Evolutionary conservation across 306 rosid genomes (phyloP).

Genomic region (Cucurbita pepo): DNA sequence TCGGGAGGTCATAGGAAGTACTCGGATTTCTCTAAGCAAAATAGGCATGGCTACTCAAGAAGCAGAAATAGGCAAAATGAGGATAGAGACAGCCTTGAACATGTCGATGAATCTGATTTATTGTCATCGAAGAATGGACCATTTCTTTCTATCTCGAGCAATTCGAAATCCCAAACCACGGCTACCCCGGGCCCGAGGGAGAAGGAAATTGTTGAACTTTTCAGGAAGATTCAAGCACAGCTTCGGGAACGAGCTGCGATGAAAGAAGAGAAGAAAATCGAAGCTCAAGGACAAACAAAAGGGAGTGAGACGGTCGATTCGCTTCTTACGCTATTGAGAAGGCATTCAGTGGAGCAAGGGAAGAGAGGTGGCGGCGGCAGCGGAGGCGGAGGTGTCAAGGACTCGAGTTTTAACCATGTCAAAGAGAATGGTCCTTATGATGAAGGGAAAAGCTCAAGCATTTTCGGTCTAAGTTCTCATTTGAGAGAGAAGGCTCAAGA

Average conservation of each 20-base stretch:
- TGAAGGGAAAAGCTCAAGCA: conserved; percentile 21
- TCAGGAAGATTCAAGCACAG: conserved; percentile 84
- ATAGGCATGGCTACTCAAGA: conserved; percentile 40
- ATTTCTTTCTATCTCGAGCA: conserved; percentile 32
- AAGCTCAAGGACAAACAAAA: conserved; percentile 43
- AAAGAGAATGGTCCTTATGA: conserved; percentile 25
- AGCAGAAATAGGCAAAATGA: conserved; percentile 55
- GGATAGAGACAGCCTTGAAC: conserved; percentile 50
- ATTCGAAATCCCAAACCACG: conserved; percentile 50
- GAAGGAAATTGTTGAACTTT: conserved; percentile 89
- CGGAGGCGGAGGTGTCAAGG: conserved; percentile 30
- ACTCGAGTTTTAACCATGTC: conserved; percentile 24
- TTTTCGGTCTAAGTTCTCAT: conserved; percentile 28
- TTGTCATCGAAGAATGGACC: conserved; percentile 71
- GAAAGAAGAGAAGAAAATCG: conserved; percentile 72
- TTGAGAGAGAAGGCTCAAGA: conserved; percentile 42
- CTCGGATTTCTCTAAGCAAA: conserved; percentile 71
- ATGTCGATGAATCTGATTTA: conserved; percentile 52
- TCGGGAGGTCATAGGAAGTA: conserved; percentile 31
- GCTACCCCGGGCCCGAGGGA: conserved; percentile 86
- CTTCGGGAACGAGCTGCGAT: conserved; percentile 60
- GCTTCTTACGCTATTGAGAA: conserved; percentile 67
- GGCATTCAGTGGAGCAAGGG: conserved; percentile 66
- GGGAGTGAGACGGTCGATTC: conserved; percentile 73
- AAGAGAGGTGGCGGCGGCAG: conserved; percentile 35